phyloP scores from a whole-genome alignment of 345 rosid genomes.

The Carallia brachiata region DNA sequence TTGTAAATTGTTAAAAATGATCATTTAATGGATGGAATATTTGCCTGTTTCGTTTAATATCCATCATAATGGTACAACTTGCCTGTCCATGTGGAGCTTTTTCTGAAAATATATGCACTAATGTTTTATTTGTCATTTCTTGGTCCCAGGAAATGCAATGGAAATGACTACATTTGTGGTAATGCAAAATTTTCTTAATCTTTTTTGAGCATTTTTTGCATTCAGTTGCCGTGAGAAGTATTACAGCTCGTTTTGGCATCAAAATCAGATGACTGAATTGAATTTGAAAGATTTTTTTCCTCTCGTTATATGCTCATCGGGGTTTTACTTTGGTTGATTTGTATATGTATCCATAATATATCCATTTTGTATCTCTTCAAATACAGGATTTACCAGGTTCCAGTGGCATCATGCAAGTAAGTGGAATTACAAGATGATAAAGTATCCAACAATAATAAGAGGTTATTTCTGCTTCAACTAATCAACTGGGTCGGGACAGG shows the following conservation, averaged over 20 bases:
- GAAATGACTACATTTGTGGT: not conserved
- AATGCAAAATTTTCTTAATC: no score
- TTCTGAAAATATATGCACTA: no score
- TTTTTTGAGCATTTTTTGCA: no score
- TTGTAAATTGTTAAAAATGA: not conserved
- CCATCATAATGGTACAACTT: no score
- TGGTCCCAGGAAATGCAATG: not conserved
- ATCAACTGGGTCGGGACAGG: slow-evolving; percentile 74
- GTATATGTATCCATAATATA: slow-evolving; percentile 2
- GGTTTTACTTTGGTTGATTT: no score
- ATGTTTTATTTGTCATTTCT: not conserved
- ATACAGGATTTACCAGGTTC: slow-evolving; percentile 84
- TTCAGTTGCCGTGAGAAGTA: not conserved
- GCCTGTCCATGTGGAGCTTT: no score
- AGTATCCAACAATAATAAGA: not conserved
- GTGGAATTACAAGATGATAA: slow-evolving; percentile 19
- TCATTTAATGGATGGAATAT: not conserved
- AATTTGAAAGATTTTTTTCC: not conserved
- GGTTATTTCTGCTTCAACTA: slow-evolving; percentile 11
- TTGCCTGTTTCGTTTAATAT: no score
- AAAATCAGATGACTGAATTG: not conserved
- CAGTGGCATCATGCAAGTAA: slow-evolving; percentile 92
- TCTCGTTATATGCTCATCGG: no score
- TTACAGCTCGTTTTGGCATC: not conserved
- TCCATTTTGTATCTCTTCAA: slow-evolving; percentile 3